Conservation (phyloP, 352 stramenopile species). For the Pythium rishiriense region DNA sequence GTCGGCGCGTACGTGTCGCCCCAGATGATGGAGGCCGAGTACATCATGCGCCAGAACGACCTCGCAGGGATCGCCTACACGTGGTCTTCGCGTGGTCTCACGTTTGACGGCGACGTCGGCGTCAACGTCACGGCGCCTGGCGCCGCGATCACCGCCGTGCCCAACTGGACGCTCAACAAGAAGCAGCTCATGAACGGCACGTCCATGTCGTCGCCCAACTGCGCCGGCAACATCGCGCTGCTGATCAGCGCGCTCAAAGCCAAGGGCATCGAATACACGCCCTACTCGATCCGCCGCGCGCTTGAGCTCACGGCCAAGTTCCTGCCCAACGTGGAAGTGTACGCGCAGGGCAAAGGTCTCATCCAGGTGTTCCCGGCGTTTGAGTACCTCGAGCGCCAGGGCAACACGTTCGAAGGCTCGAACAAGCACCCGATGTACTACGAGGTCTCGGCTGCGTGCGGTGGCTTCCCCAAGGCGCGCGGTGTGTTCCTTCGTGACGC, state of each 20-base stretch:
- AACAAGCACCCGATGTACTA: slow-evolving; percentile 53
- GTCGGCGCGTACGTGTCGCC: slow-evolving; percentile 96
- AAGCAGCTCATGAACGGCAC: slow-evolving; percentile 97
- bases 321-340: slow-evolving; percentile 68
- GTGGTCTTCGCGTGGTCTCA: slow-evolving; percentile 92
- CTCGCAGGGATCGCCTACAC: slow-evolving; percentile 82
- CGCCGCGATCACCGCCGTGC: slow-evolving; percentile 93
- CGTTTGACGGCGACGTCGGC: slow-evolving; percentile 89
- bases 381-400: slow-evolving; percentile 53
- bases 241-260: slow-evolving; percentile 91
- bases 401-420: slow-evolving; percentile 65
- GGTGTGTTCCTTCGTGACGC: slow-evolving; percentile 86
- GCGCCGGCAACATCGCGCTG: slow-evolving; percentile 91
- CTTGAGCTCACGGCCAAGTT: slow-evolving; percentile 83
- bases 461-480: slow-evolving; percentile 43
- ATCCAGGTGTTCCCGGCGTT: slow-evolving; percentile 82
- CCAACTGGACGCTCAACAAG: slow-evolving; percentile 95
- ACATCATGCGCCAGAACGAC: slow-evolving; percentile 84
- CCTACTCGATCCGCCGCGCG: slow-evolving; percentile 85
- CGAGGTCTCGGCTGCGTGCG: slow-evolving; percentile 30
- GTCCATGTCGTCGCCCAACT: slow-evolving; percentile 96
- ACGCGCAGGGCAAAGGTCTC: slow-evolving; percentile 76
- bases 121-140: slow-evolving; percentile 94
- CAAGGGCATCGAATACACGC: slow-evolving; percentile 78
- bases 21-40: slow-evolving; percentile 92